These are phyloP conservation scores for Cladobotryum mycophilum DNA, from an alignment of 2,329 filamentous ascomycete genomes.

Conservation along the genomic window DNA sequence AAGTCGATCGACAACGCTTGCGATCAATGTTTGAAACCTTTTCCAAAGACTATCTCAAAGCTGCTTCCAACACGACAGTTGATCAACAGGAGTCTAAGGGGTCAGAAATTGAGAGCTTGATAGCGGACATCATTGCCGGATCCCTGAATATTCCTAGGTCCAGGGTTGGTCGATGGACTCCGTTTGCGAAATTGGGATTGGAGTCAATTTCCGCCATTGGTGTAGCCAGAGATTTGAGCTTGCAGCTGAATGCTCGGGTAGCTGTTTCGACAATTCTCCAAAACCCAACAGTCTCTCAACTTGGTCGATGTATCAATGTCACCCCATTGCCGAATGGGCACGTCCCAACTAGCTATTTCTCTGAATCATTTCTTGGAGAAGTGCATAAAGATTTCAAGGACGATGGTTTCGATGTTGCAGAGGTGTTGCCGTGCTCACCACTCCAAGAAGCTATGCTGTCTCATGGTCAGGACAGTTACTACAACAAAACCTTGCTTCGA, in stretches of 20 bases:
- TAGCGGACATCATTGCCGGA: slow-evolving; percentile 50
- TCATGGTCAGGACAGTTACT: slow-evolving; percentile 51
- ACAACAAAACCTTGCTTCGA: slow-evolving; percentile 63
- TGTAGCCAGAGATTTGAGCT: slow-evolving; percentile 53
- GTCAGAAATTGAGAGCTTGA: slow-evolving; percentile 47
- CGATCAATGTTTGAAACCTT: slow-evolving; percentile 41
- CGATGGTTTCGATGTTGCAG: slow-evolving; percentile 35
- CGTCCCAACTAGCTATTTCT: slow-evolving; percentile 18
- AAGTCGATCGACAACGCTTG: slow-evolving; percentile 59
- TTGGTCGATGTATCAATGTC: slow-evolving; percentile 36
- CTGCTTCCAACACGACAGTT: slow-evolving; percentile 21
- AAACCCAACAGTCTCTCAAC: slow-evolving; percentile 57
- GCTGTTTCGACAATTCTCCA: slow-evolving; percentile 66
- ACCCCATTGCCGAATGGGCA: not conserved
- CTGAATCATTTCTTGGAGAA: slow-evolving; percentile 17
- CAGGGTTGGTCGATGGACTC: slow-evolving; percentile 56
- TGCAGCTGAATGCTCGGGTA: slow-evolving; percentile 39
- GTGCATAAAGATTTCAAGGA: slow-evolving; percentile 15
- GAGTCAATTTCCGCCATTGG: slow-evolving; percentile 79
- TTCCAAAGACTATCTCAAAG: slow-evolving; percentile 37
- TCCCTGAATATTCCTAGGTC: slow-evolving; percentile 39
- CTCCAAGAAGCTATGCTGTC: slow-evolving; percentile 83
- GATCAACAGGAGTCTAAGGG: slow-evolving; percentile 35
- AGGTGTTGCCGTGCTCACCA: slow-evolving; percentile 74
- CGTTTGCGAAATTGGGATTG: slow-evolving; percentile 71